Conservation (phyloP, 306 rosid genomes). For the Citrullus amarus region DNA sequence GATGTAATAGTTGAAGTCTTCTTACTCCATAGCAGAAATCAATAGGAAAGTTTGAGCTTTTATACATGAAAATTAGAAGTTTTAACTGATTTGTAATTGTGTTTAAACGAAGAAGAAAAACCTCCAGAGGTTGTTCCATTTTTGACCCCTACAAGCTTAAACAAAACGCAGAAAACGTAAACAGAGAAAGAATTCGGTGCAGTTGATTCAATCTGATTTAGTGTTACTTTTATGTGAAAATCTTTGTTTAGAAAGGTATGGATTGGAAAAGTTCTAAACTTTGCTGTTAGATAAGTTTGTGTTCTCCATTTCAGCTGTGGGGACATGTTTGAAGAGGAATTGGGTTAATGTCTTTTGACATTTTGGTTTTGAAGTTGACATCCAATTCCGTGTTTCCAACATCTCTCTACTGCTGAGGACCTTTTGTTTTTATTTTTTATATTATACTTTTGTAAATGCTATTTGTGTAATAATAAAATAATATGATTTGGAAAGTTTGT, state of each 20-base stretch:
- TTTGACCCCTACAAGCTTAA: background rate
- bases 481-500: background rate
- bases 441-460: background rate
- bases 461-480: background rate
- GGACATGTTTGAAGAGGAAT: conserved; percentile 3
- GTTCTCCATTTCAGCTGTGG: background rate
- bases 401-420: background rate
- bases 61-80: conserved; percentile 6
- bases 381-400: background rate
- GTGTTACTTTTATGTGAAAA: background rate
- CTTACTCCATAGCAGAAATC: background rate
- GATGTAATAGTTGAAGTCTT: conserved; percentile 2
- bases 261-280: background rate
- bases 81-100: background rate
- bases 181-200: background rate
- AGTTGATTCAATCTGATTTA: background rate
- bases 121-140: background rate
- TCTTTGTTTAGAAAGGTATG: background rate
- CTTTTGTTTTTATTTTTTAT: background rate
- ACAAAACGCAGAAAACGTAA: background rate
- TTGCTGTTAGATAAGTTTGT: background rate
- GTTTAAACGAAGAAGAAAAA: background rate
- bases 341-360: background rate
- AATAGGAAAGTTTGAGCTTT: background rate
- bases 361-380: background rate